Evolutionary conservation across 441 rosid genomes (phyloP).

Genomic region (Gossypium lobatum): DNA sequence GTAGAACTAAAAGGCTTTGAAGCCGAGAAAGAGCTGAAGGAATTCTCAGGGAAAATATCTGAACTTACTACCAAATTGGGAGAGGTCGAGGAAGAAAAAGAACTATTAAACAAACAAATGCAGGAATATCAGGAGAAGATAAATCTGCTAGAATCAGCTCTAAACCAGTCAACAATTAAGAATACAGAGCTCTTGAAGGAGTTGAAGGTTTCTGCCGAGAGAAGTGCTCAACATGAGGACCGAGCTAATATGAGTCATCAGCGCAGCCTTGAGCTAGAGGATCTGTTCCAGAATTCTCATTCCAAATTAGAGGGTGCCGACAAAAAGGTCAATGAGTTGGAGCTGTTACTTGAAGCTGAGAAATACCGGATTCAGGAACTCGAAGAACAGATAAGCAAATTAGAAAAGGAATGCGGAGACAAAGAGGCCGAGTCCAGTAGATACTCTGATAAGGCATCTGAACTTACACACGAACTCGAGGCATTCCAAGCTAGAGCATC

Average conservation of each 20-base stretch:
- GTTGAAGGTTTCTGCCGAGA: constrained; percentile 45
- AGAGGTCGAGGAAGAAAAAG: constrained; percentile 61
- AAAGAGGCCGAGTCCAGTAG: constrained; percentile 59
- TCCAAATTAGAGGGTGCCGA: constrained; percentile 72
- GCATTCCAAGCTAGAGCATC: constrained; percentile 60
- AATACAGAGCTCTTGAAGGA: constrained; percentile 56
- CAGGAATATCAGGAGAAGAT: constrained; percentile 52
- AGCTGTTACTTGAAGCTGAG: constrained; percentile 83
- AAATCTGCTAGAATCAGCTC: constrained; percentile 49
- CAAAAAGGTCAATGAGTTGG: constrained; percentile 70
- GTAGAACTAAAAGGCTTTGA: constrained; percentile 49
- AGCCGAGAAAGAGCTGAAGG: constrained; percentile 58
- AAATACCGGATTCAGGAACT: constrained; percentile 86
- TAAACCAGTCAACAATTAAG: constrained; percentile 37
- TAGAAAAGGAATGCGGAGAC: constrained; percentile 61
- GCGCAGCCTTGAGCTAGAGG: constrained; percentile 84
- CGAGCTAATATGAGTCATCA: constrained; percentile 67
- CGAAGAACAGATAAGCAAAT: constrained; percentile 62
- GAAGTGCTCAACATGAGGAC: constrained; percentile 70
- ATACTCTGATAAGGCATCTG: constrained; percentile 42
- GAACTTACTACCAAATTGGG: constrained; percentile 45
- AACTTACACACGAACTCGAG: constrained; percentile 68
- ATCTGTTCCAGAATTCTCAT: constrained; percentile 65
- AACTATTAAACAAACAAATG: constrained; percentile 33
- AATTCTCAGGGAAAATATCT: constrained; percentile 50